A percentile compares a stretch with the other conserved stretches of the same genome.
phyloP scores from a whole-genome alignment of 1,284 basidiomycete genomes.

The Boletus semigastroideus region DNA sequence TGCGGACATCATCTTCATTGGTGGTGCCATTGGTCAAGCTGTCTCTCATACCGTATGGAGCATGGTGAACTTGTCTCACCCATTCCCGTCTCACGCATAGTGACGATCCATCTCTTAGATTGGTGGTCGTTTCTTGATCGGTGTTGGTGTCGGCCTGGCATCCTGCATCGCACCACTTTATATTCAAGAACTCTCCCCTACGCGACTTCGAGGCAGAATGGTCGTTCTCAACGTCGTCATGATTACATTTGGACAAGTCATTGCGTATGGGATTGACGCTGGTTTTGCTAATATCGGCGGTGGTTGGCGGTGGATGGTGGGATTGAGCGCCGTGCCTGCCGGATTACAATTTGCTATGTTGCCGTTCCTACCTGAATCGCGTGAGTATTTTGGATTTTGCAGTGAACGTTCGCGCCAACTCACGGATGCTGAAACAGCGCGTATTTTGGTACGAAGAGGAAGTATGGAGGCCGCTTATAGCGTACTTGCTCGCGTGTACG shows the following conservation, averaged over 20 bases:
- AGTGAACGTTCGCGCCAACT: not conserved
- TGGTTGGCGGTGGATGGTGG: conserved; percentile 88
- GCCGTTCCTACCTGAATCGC: conserved; percentile 74
- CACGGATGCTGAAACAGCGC: conserved; percentile 44
- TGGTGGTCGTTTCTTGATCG: conserved; percentile 74
- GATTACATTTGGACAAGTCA: conserved; percentile 73
- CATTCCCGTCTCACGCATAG: not conserved
- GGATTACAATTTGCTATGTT: conserved; percentile 62
- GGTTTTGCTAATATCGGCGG: conserved; percentile 61
- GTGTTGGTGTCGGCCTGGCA: conserved; percentile 69
- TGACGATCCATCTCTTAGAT: conserved; percentile 42
- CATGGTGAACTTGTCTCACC: conserved; percentile 48
- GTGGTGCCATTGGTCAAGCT: conserved; percentile 69
- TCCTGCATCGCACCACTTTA: conserved; percentile 80
- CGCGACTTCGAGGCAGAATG: conserved; percentile 72
- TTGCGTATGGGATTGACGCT: conserved; percentile 77
- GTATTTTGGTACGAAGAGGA: conserved; percentile 65
- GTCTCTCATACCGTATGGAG: conserved; percentile 66
- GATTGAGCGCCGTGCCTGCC: conserved; percentile 68
- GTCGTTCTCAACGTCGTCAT: conserved; percentile 68
- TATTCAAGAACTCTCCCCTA: conserved; percentile 82
- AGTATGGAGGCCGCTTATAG: conserved; percentile 46
- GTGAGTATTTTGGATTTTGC: conserved; percentile 39
- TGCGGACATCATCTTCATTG: conserved; percentile 76
- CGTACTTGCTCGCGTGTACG: conserved; percentile 67